These are phyloP conservation scores for Colletotrichum sp. DNA, from an alignment of 2,329 filamentous ascomycete species.

Conservation along the genomic window DNA sequence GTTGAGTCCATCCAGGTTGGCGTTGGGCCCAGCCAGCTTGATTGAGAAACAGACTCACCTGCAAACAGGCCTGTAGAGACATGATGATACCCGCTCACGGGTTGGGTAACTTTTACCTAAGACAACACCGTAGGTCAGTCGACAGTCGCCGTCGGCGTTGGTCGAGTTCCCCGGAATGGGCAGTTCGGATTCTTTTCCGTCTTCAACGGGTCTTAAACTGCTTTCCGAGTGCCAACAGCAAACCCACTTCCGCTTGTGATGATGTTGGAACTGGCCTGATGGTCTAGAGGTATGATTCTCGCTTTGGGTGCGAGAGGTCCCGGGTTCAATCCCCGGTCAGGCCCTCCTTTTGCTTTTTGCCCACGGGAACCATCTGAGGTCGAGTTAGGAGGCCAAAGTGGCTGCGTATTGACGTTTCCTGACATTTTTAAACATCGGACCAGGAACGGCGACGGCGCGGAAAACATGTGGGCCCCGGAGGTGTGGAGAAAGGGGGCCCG, in stretches of 20 bases:
- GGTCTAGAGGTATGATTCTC: slow-evolving; percentile 41
- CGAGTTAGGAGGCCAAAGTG: not conserved
- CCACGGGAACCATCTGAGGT: not conserved
- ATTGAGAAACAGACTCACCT: not conserved
- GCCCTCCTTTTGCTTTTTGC: not conserved
- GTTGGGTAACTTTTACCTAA: not conserved
- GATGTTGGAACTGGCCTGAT: slow-evolving; percentile 23
- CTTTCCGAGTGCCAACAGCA: rapidly evolving
- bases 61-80: not conserved
- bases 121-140: not conserved
- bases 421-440: not conserved
- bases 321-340: slow-evolving; percentile 36
- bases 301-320: slow-evolving; percentile 41
- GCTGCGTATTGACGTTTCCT: not conserved
- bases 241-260: not conserved
- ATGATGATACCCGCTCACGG: not conserved
- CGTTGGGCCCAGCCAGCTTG: not conserved
- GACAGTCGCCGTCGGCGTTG: not conserved
- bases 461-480: not conserved
- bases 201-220: rapidly evolving
- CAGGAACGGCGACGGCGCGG: not conserved
- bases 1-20: not conserved
- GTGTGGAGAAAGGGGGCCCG: not conserved
- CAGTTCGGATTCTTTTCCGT: not conserved
- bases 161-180: not conserved